Evolutionary conservation across 1,284 basidiomycete species (phyloP).

Genomic region (Trichosporon ovoides): DNA sequence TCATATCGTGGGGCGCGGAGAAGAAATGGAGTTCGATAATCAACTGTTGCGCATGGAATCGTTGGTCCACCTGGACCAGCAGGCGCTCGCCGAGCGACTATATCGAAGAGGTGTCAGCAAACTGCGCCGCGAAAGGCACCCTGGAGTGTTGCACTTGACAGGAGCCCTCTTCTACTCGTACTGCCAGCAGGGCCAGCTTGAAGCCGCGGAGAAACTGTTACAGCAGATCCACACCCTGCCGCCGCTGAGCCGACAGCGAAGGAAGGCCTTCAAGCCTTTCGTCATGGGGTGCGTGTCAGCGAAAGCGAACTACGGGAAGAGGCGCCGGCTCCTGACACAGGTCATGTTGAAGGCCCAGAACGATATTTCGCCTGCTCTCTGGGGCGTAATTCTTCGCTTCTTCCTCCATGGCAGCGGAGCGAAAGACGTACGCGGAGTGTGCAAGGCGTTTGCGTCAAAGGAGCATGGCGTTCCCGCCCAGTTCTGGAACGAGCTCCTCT

Average conservation of each 20-base stretch:
- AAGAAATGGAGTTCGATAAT: not conserved
- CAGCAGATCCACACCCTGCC: too few relatives aligned
- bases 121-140: not conserved
- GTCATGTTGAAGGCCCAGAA: not conserved
- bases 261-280: not conserved
- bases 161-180: not conserved
- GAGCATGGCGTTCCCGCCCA: not conserved
- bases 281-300: not conserved
- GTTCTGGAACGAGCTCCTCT: not conserved
- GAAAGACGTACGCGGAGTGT: not conserved
- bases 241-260: too few relatives aligned
- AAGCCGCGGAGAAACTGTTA: not conserved
- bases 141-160: not conserved
- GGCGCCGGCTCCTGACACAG: constrained; percentile 4
- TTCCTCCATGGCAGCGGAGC: constrained; percentile 7
- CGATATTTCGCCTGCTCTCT: not conserved
- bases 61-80: not conserved
- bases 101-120: not conserved
- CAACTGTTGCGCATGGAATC: not conserved
- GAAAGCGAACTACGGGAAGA: not conserved
- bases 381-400: constrained; percentile 5
- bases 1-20: not conserved
- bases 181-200: not conserved
- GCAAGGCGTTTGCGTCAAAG: not conserved
- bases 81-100: not conserved